phyloP scores from a whole-genome alignment of 768 basidiomycete species.

The Krasilnikovozyma curviuscula region DNA sequence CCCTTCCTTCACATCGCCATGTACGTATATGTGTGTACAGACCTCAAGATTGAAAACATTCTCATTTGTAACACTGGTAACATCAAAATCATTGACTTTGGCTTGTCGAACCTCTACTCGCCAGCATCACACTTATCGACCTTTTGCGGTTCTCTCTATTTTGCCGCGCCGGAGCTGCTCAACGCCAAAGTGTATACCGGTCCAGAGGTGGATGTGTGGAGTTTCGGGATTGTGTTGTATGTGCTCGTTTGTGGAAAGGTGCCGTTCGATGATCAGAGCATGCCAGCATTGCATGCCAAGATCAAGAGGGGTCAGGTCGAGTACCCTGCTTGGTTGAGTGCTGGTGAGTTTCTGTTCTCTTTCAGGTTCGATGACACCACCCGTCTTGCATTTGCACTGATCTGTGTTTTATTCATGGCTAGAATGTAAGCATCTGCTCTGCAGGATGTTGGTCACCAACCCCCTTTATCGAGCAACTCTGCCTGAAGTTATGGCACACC shows the following conservation, averaged over 20 bases:
- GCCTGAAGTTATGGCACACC: constrained; percentile 63
- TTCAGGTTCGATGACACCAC: background rate
- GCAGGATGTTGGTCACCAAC: constrained; percentile 89
- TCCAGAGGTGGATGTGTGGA: constrained; percentile 97
- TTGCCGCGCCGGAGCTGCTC: constrained; percentile 90
- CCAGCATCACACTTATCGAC: constrained; percentile 66
- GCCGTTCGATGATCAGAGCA: constrained; percentile 96
- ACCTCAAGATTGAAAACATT: constrained; percentile 99
- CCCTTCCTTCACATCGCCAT: background rate
- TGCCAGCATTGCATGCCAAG: constrained; percentile 97
- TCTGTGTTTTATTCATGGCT: background rate
- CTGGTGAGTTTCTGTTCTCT: constrained; percentile 39
- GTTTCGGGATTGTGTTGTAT: constrained; percentile 93
- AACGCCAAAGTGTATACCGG: constrained; percentile 94
- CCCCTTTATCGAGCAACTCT: constrained; percentile 67
- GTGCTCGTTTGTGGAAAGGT: constrained; percentile 97
- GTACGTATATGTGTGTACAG: constrained; percentile 6
- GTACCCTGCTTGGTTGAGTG: constrained; percentile 89
- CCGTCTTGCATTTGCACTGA: background rate
- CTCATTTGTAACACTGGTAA: constrained; percentile 95
- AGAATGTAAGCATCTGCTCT: constrained; percentile 90
- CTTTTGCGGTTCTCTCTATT: constrained; percentile 94
- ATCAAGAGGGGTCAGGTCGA: constrained; percentile 95
- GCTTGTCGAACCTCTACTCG: constrained; percentile 85
- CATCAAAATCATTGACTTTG: constrained; percentile 99